Percentiles rank a stretch among this genome's conserved stretches.
These are phyloP conservation scores for Sarocladium oryzae DNA, from an alignment of 2,329 filamentous ascomycete species.

Conservation along the genomic window DNA sequence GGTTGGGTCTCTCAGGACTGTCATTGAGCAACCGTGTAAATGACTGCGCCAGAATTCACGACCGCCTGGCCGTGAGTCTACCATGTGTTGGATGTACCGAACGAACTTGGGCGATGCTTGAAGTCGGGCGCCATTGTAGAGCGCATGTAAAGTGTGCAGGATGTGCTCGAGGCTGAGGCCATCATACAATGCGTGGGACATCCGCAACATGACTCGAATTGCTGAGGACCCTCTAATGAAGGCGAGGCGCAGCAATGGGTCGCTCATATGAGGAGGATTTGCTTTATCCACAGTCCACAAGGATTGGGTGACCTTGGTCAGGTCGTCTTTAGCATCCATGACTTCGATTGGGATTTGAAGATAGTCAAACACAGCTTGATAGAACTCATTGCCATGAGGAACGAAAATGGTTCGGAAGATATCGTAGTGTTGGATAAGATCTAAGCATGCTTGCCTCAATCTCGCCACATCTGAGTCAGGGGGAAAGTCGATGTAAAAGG, in stretches of 20 bases:
- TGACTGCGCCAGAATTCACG: conserved; percentile 12
- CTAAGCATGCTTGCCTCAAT: neutral
- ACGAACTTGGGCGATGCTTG: conserved; percentile 13
- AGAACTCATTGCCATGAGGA: conserved; percentile 6
- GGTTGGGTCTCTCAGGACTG: neutral
- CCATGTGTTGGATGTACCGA: conserved; percentile 14
- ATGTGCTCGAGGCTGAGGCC: conserved; percentile 16
- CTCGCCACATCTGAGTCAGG: neutral
- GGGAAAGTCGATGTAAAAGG: conserved; percentile 12
- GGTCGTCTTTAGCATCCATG: conserved; percentile 6
- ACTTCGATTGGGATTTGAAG: conserved; percentile 11
- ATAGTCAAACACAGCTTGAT: conserved; percentile 9
- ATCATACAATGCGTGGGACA: conserved; percentile 19
- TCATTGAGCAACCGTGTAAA: conserved; percentile 9
- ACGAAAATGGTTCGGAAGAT: conserved; percentile 14
- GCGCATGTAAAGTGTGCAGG: conserved; percentile 13
- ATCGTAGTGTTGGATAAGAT: conserved; percentile 12
- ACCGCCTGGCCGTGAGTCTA: neutral
- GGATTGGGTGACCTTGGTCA: neutral
- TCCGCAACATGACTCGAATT: conserved; percentile 12
- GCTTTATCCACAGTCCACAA: neutral
- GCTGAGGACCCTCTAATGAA: conserved; percentile 5
- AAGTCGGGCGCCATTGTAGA: conserved; percentile 13
- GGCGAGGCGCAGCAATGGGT: no score
- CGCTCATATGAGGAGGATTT: neutral